These are phyloP conservation scores for Lithocarpus polystachyus DNA, from an alignment of 306 rosid species.

Conservation along the genomic window DNA sequence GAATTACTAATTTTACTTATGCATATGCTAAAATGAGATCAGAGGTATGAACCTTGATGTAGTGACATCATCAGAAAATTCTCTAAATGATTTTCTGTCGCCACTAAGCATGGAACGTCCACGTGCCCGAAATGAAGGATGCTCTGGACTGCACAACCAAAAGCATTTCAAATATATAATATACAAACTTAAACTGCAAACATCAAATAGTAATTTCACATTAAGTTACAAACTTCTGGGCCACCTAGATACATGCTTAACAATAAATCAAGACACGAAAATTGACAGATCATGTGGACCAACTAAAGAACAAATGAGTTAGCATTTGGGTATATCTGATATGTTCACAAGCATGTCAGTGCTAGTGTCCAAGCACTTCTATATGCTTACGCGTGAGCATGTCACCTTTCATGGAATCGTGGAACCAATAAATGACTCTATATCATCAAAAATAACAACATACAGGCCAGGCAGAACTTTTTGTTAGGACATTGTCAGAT, in stretches of 20 bases:
- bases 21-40: constrained; percentile 4
- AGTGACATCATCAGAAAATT: constrained; percentile 78
- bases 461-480: neutral
- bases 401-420: neutral
- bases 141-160: constrained; percentile 87
- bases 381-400: neutral
- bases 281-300: constrained; percentile 2
- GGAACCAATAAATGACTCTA: neutral
- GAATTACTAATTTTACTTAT: neutral
- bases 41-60: constrained; percentile 71
- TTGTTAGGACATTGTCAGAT: neutral
- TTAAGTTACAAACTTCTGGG: constrained; percentile 3
- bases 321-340: neutral
- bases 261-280: constrained; percentile 3
- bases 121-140: constrained; percentile 86
- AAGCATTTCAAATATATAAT: constrained; percentile 24
- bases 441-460: neutral
- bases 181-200: constrained; percentile 1
- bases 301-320: neutral
- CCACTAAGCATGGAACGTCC: constrained; percentile 96
- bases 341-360: neutral
- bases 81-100: constrained; percentile 77
- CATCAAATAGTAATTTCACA: neutral
- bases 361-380: neutral
- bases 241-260: constrained; percentile 13